Conservation (phyloP, 192 early-diverging fungal species). For the Phycomyces blakesleeanus region DNA sequence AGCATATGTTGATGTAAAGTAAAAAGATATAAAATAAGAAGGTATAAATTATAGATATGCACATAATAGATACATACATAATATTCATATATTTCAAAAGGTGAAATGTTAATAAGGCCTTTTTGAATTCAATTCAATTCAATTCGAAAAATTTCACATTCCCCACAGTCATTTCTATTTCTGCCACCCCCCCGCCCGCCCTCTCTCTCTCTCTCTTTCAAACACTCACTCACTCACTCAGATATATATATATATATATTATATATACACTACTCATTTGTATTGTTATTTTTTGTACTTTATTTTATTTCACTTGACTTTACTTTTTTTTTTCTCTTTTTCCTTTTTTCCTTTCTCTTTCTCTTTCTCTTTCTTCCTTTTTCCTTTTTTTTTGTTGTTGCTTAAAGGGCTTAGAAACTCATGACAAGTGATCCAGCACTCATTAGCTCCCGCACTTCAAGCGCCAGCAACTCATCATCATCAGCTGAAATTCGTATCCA, state of each 20-base stretch:
- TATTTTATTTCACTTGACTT: background rate
- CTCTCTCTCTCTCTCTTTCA: background rate
- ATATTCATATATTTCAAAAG: too few species aligned
- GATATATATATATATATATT: too few species aligned
- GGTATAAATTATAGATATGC: too few species aligned
- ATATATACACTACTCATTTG: too few species aligned
- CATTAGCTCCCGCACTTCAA: background rate
- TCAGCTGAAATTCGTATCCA: slow-evolving; percentile 9
- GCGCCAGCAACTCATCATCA: background rate
- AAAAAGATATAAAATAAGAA: too few species aligned
- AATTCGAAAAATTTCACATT: background rate
- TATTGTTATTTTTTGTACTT: background rate
- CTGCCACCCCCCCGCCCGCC: background rate
- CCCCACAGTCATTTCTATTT: background rate
- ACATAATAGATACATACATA: too few species aligned
- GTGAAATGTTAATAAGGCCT: background rate
- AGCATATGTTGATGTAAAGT: too few species aligned
- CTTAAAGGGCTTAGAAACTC: too few species aligned
- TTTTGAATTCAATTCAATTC: background rate
- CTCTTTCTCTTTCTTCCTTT: slow-evolving; percentile 5
- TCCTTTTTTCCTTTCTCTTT: slow-evolving; percentile 2
- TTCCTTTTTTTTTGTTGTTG: too few species aligned
- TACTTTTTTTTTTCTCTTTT: slow-evolving; percentile 2
- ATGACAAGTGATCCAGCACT: slow-evolving; percentile 13
- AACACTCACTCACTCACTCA: too few species aligned